Percentiles rank a stretch among this genome's conserved stretches.
These are phyloP conservation scores for Scheffersomyces lignosus DNA, from an alignment of 805 yeast species.

Conservation along the genomic window DNA sequence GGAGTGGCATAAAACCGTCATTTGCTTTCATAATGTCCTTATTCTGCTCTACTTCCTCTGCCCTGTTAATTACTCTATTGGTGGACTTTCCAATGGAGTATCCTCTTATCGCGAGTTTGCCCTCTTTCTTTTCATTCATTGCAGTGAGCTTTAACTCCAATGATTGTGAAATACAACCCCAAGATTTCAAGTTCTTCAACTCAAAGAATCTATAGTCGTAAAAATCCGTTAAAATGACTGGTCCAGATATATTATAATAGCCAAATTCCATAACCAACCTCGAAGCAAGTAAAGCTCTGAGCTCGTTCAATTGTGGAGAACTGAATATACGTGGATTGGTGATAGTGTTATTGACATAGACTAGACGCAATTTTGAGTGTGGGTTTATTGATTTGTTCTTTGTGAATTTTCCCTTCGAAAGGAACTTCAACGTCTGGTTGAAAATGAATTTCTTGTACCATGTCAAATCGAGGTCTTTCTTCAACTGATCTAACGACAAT, in stretches of 20 bases:
- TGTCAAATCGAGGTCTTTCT: constrained; percentile 5
- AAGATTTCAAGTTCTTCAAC: constrained; percentile 30
- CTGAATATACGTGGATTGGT: constrained; percentile 9
- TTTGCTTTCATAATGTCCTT: constrained; percentile 20
- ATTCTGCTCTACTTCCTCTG: constrained; percentile 20
- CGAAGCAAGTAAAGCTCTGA: constrained; percentile 48
- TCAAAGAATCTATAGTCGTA: constrained; percentile 59
- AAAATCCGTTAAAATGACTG: constrained; percentile 57
- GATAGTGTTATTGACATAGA: constrained; percentile 38
- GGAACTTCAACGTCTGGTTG: constrained; percentile 40
- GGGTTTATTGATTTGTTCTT: constrained; percentile 14
- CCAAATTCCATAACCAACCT: constrained; percentile 55
- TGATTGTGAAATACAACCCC: constrained; percentile 61
- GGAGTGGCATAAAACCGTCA: constrained; percentile 44
- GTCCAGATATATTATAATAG: constrained; percentile 51
- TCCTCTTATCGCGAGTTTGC: constrained; percentile 60
- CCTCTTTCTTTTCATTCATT: constrained; percentile 37
- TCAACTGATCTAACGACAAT: constrained; percentile 10
- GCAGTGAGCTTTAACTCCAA: constrained; percentile 54
- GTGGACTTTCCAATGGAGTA: constrained; percentile 59
- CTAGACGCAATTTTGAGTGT: constrained; percentile 35
- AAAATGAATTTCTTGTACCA: constrained; percentile 20
- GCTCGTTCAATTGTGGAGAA: constrained; percentile 31
- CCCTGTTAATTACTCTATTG: constrained; percentile 10
- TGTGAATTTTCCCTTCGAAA: constrained; percentile 52